Evolutionary conservation across 2,329 filamentous ascomycete species (phyloP), one percentile per base, ranked within the genome.

Genomic region (Bipolaris gigantea): DNA sequence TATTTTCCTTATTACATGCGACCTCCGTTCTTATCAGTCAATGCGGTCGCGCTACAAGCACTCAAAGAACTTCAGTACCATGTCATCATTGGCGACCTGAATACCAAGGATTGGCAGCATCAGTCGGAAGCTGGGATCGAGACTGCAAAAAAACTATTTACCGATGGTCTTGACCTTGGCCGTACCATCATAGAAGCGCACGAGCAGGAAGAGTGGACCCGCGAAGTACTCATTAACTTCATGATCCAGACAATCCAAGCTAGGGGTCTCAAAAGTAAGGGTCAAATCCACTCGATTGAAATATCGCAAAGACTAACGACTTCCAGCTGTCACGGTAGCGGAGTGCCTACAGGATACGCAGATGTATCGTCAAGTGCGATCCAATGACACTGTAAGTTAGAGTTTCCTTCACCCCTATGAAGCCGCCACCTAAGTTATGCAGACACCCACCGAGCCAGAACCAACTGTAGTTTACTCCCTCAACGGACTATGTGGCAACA

Each of bases 51-150:
- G 50, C 63, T 69, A 52, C 44, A 57, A 18, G 61, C 68, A 19
- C 61, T 74, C 54, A 61, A 71, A 10, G 64, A 60, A 19, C 60
- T 84, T 48, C 78, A 79, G 49, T 84, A 83, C 74, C 81, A 82
- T 60, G 78, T 84, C 62, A 79, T 83, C 62, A 84, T 80, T 56
- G 75, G 83, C 61, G 81, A 85, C 55, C 71, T 85, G 21, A 83
- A 85, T 64, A 77, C 82, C 0, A 78, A 81, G 42, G 83, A 85
- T 69, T 85, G 83, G 77, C 79, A 83, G 61, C 76, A 80, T 36
- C 68, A 77, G 50, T 73, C 77, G 2, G 74, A 80, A 0, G 60
- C 71, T 47, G 58, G 70, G 39, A 77, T 79, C 36, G 70, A 77
- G 34, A 77, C 79, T 65, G 79, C 81, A 61, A 72, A 83, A 72